Percentiles rank a stretch among this genome's conserved stretches.
Conservation (phyloP, 1,284 basidiomycete species). For the Naganishia liquefaciens region DNA sequence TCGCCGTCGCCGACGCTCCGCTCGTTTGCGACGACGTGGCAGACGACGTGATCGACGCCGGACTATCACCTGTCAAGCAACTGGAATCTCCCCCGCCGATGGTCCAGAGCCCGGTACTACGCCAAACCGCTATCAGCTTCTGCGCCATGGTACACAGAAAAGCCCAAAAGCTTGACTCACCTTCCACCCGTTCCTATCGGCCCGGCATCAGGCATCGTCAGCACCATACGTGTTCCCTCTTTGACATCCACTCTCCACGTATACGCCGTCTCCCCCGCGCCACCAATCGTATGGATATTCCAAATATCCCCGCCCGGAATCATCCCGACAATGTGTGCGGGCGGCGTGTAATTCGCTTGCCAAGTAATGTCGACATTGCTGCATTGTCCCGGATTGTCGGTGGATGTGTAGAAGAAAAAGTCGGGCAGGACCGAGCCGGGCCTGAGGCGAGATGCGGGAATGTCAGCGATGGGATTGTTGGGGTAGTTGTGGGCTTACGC, state of each 20-base stretch:
- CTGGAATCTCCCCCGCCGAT: conserved; percentile 15
- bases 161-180: conserved; percentile 6
- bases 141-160: not conserved
- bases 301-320: conserved; percentile 34
- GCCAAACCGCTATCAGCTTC: not conserved
- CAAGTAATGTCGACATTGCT: conserved; percentile 28
- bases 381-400: conserved; percentile 31
- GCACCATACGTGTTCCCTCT: conserved; percentile 27
- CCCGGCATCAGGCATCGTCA: conserved; percentile 31
- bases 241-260: conserved; percentile 23
- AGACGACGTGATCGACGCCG: conserved; percentile 27
- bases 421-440: conserved; percentile 28
- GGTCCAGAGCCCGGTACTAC: conserved; percentile 28
- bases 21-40: conserved; percentile 7
- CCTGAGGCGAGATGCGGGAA: not conserved
- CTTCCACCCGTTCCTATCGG: conserved; percentile 32
- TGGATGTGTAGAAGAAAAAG: conserved; percentile 34
- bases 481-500: conserved; percentile 6
- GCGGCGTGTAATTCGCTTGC: conserved; percentile 29
- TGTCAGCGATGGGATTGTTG: not conserved
- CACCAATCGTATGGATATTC: conserved; percentile 13
- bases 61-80: conserved; percentile 20
- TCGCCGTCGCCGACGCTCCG: conserved; percentile 4
- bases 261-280: conserved; percentile 1
- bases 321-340: conserved; percentile 30